phyloP scores from a whole-genome alignment of 768 basidiomycete species.

The Suillus subluteus region DNA sequence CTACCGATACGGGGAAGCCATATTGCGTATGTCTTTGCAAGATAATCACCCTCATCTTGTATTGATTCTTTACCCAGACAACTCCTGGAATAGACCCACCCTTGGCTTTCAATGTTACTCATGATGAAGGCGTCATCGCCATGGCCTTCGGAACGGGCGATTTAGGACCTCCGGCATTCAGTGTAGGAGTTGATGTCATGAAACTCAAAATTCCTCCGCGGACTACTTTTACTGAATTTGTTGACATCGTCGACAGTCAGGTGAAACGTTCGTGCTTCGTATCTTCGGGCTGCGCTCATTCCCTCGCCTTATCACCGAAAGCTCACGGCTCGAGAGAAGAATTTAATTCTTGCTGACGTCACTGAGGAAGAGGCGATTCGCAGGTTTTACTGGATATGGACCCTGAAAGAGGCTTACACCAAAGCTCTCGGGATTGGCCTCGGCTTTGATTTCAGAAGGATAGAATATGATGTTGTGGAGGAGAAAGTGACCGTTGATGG shows the following conservation, averaged over 20 bases:
- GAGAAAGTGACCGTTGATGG: slow-evolving; percentile 65
- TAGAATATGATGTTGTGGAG: slow-evolving; percentile 65
- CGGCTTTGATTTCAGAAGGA: slow-evolving; percentile 78
- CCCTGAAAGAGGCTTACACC: slow-evolving; percentile 89
- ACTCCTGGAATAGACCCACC: slow-evolving; percentile 50
- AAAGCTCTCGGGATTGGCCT: slow-evolving; percentile 86
- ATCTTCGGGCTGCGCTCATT: slow-evolving; percentile 15
- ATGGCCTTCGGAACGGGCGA: slow-evolving; percentile 56
- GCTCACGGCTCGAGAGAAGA: slow-evolving; percentile 46
- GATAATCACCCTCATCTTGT: slow-evolving; percentile 1
- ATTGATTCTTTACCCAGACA: slow-evolving; percentile 39
- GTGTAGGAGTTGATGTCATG: slow-evolving; percentile 83
- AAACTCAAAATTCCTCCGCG: slow-evolving; percentile 65
- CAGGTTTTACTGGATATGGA: slow-evolving; percentile 84
- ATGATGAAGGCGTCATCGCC: slow-evolving; percentile 74
- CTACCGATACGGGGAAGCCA: slow-evolving; percentile 73
- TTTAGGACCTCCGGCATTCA: slow-evolving; percentile 58
- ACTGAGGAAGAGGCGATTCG: slow-evolving; percentile 55
- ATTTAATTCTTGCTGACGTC: slow-evolving; percentile 38
- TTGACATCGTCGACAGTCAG: slow-evolving; percentile 67
- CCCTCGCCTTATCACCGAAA: slow-evolving; percentile 21
- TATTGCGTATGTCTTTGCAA: slow-evolving; percentile 59
- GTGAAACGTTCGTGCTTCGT: slow-evolving; percentile 36
- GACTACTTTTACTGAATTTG: slow-evolving; percentile 60
- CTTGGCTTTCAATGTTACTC: slow-evolving; percentile 80